Percentiles rank a stretch among this genome's conserved stretches.
phyloP scores from a whole-genome alignment of 2,329 filamentous ascomycete genomes.

The Tolypocladium ovalisporum region DNA sequence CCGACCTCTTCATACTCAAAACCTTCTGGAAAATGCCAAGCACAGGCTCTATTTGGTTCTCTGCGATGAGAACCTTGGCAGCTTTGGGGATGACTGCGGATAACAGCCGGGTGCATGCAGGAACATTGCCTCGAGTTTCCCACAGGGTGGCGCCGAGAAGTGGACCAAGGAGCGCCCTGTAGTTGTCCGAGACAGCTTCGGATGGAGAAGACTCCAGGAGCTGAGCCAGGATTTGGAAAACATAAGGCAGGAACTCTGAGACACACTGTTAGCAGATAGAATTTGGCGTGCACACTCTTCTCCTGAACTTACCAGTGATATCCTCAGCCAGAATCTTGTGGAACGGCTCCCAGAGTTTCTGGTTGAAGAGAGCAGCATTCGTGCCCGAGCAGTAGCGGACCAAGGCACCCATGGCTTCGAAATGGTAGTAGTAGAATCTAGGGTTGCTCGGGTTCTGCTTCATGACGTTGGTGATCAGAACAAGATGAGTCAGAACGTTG shows the following conservation, averaged over 20 bases:
- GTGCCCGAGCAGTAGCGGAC: constrained; percentile 56
- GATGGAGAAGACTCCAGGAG: constrained; percentile 78
- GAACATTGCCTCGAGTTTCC: constrained; percentile 88
- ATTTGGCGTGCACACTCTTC: background rate
- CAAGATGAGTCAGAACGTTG: constrained; percentile 69
- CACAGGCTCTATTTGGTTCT: constrained; percentile 76
- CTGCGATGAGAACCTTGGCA: constrained; percentile 58
- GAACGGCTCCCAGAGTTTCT: constrained; percentile 74
- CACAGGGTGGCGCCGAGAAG: constrained; percentile 75
- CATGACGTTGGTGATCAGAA: constrained; percentile 85
- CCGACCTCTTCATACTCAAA: constrained; percentile 69
- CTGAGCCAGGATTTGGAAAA: constrained; percentile 90
- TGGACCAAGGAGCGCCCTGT: constrained; percentile 66
- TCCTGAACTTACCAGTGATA: constrained; percentile 52
- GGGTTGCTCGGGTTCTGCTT: constrained; percentile 94
- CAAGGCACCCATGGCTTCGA: constrained; percentile 85
- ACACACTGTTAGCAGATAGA: constrained; percentile 7
- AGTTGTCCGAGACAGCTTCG: constrained; percentile 68
- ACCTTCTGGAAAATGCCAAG: constrained; percentile 96
- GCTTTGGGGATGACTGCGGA: constrained; percentile 75
- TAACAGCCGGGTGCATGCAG: constrained; percentile 76
- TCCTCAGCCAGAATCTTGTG: constrained; percentile 69
- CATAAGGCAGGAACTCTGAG: constrained; percentile 84
- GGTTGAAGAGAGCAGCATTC: constrained; percentile 65
- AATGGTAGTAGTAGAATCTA: constrained; percentile 96